Evolutionary conservation across 2,329 filamentous ascomycete species (phyloP).

Genomic region (Xylaria sp.): DNA sequence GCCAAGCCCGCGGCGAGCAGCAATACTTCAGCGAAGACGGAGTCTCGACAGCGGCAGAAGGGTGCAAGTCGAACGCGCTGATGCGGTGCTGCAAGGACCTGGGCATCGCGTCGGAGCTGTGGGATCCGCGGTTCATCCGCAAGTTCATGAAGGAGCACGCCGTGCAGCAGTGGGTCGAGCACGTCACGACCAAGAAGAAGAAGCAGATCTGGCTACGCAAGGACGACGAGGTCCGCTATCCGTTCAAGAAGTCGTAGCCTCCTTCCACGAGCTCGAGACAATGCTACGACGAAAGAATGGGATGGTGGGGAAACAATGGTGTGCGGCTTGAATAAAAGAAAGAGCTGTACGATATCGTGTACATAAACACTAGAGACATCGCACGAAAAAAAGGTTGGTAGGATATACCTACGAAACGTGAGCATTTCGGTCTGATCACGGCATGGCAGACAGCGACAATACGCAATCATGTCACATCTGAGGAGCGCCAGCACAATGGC

Average conservation of each 20-base stretch:
- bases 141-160: conserved; percentile 79
- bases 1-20: conserved; percentile 92
- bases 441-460: conserved; percentile 25
- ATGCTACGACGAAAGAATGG: background rate
- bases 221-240: conserved; percentile 76
- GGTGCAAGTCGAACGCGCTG: conserved; percentile 96
- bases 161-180: conserved; percentile 89
- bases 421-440: conserved; percentile 24
- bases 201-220: conserved; percentile 88
- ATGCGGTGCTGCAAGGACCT: conserved; percentile 99
- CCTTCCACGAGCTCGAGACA: background rate
- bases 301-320: background rate
- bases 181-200: conserved; percentile 86
- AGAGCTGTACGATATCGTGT: conserved; percentile 26
- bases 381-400: conserved; percentile 12
- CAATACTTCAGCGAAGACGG: conserved; percentile 90
- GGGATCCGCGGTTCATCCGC: conserved; percentile 92
- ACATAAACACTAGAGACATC: conserved; percentile 2
- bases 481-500: conserved; percentile 8
- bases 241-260: conserved; percentile 57
- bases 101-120: conserved; percentile 92
- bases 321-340: too few relatives aligned
- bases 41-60: conserved; percentile 93
- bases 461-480: conserved; percentile 29
- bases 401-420: conserved; percentile 23